phyloP scores from a whole-genome alignment of 1,284 basidiomycete species.

The Leccinum colubrinum region DNA sequence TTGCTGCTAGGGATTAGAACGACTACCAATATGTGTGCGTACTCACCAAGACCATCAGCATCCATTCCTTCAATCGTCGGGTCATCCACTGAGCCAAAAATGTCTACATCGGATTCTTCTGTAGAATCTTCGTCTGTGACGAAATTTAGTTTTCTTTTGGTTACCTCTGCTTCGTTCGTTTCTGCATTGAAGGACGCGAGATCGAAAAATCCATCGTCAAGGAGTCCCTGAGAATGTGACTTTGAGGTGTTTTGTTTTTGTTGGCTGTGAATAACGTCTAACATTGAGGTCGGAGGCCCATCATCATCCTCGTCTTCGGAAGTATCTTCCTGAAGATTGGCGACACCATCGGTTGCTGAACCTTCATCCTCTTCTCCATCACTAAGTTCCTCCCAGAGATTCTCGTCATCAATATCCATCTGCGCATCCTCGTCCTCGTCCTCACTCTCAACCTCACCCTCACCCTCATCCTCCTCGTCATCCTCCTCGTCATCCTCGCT shows the following conservation, averaged over 20 bases:
- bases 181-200: conserved; percentile 88
- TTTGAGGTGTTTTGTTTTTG: conserved; percentile 11
- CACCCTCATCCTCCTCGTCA: background rate
- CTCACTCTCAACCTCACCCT: conserved; percentile 27
- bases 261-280: conserved; percentile 30
- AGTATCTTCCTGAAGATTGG: conserved; percentile 47
- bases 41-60: conserved; percentile 43
- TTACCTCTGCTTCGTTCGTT: conserved; percentile 69
- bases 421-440: conserved; percentile 16
- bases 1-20: conserved; percentile 1
- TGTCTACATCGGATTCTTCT: conserved; percentile 56
- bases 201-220: conserved; percentile 96
- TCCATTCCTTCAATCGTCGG: conserved; percentile 37
- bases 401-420: conserved; percentile 28
- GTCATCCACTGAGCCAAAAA: conserved; percentile 66
- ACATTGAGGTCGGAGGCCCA: conserved; percentile 26
- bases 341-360: conserved; percentile 38
- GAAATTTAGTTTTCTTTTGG: conserved; percentile 59
- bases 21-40: background rate
- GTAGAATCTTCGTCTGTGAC: conserved; percentile 52
- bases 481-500: conserved; percentile 4
- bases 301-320: conserved; percentile 37
- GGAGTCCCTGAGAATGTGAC: conserved; percentile 38
- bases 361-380: conserved; percentile 33
- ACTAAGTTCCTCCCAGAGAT: conserved; percentile 32